Base-by-base conservation (phyloP, 768 basidiomycete genomes). In the Termitomyces sp. region DNA sequence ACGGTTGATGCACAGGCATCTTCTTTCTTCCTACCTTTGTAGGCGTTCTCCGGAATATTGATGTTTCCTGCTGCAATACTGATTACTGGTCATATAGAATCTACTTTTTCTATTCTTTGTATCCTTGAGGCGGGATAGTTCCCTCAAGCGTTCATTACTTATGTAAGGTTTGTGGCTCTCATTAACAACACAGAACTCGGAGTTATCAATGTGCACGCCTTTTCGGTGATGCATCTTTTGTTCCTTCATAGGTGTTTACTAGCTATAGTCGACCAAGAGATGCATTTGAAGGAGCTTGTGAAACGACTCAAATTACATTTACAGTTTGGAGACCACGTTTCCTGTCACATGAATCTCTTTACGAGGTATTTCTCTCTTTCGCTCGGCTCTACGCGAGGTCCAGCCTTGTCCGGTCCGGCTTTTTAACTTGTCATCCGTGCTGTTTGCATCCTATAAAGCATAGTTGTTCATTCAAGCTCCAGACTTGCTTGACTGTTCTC, bases 361-460 rank as follows among this genome's bases (percentile, higher is more conserved):
- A 63, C 56, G 59, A 62, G 62, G 60, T 32, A 28, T n/a, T 20
- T 28, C 30, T 16, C 40, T 54, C 30, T 24, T 24, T 35, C 10
- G 22, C 35, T 24, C 30, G 53, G 6, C 24, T n/a, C 53, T 35
- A 38, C 16, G 22, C 26, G 30, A 54, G 43, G 24, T 14, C 12
- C 22, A 38, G n/a, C 24, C 40, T 46, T 32, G 20, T 30, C 63
- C 68, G 65, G 68, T 64, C 68, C 68, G 68, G 62, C 6, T 35
- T 54, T 42, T 13, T 35, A 22, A 22, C 16, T 16, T 24, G 13
- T 33, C n/a, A 30, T 30, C 30, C 30, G 9, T 18, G n/a, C 14
- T 33, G n/a, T 33, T 20, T 14, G n/a, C 30, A 30, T 16, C 22
- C 50, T 51, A 51, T 51, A 51, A 51, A 36, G n/a, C 30, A 24